These are phyloP conservation scores for Cercospora canescens DNA, from an alignment of 2,329 filamentous ascomycete species.

Conservation along the genomic window DNA sequence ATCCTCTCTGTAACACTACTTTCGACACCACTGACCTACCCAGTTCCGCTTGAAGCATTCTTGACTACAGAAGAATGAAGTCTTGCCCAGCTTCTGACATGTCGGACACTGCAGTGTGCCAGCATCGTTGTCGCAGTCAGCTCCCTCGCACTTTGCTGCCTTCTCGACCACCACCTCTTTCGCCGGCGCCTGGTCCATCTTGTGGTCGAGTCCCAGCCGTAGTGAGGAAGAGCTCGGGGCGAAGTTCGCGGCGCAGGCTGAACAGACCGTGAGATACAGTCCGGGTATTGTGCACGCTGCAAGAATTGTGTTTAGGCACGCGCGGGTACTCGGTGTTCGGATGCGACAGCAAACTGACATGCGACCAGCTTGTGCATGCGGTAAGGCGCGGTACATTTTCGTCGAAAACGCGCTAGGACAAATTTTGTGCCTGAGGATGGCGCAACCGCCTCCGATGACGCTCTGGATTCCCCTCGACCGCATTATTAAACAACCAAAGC, in stretches of 20 bases:
- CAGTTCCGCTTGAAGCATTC: constrained; percentile 99
- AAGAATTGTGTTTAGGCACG: background rate
- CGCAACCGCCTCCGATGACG: constrained; percentile 4
- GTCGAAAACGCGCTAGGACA: background rate
- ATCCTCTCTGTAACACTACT: constrained; percentile 19
- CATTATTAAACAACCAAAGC: constrained; percentile 8
- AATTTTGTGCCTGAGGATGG: background rate
- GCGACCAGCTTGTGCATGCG: background rate
- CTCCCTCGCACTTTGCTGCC: constrained; percentile 74
- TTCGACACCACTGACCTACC: constrained; percentile 58
- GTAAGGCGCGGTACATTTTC: background rate
- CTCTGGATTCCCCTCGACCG: constrained; percentile 1
- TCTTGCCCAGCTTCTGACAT: constrained; percentile 85
- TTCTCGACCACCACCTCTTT: constrained; percentile 38
- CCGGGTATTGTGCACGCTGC: background rate
- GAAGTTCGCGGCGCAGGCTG: background rate
- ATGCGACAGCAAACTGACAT: background rate
- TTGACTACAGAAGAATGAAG: constrained; percentile 96
- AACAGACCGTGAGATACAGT: background rate
- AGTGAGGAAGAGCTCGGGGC: background rate
- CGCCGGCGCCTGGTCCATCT: constrained; percentile 36
- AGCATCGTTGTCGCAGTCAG: constrained; percentile 84
- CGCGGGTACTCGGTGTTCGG: background rate
- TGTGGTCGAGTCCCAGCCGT: background rate
- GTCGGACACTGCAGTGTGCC: constrained; percentile 89